Conservation (phyloP, 176 grass and related monocot species). For the Eremochloa ophiuroides region DNA sequence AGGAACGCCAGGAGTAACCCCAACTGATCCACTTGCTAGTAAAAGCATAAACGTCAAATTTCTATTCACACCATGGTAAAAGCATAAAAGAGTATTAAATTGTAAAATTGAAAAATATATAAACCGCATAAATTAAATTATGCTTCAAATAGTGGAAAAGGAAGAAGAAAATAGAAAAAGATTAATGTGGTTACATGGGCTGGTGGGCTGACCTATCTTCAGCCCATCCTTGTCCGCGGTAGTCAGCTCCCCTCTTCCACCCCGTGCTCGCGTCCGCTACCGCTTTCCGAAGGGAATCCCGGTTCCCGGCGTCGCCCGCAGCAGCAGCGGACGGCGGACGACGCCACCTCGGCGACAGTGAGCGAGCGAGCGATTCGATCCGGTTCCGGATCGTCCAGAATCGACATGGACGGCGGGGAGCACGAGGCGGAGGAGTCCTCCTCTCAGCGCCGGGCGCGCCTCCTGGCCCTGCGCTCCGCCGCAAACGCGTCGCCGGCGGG, state of each 20-base stretch:
- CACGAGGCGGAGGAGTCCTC: slow-evolving; percentile 28
- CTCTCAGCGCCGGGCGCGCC: slow-evolving; percentile 36
- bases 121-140: background rate
- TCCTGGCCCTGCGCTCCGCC: slow-evolving; percentile 40
- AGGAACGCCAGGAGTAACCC: no score
- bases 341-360: background rate
- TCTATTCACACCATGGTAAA: no score
- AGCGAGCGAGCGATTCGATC: background rate
- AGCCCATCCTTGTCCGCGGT: background rate
- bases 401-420: slow-evolving; percentile 31
- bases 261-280: background rate
- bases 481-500: slow-evolving; percentile 8
- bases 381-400: background rate
- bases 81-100: no score
- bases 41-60: no score
- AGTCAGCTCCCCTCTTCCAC: background rate
- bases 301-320: no score
- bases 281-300: background rate
- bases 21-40: no score
- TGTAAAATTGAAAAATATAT: no score
- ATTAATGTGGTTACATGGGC: background rate
- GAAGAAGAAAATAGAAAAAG: background rate
- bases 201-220: background rate
- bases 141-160: background rate
- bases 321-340: background rate